Conservation (phyloP, 2,329 filamentous ascomycete species). For the Ilyonectria mors-panacis region DNA sequence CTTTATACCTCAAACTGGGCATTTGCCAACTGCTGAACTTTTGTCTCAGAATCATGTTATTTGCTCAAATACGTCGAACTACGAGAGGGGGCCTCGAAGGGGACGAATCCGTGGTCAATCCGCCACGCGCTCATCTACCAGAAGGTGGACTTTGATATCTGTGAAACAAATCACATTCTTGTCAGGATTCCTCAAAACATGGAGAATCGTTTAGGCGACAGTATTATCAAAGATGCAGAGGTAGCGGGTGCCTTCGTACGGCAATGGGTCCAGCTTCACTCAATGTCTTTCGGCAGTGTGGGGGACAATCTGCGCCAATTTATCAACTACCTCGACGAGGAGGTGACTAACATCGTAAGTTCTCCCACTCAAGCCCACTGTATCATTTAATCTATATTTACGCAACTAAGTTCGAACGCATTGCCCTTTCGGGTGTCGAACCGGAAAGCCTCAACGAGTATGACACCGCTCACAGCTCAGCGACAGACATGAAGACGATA, state of each 20-base stretch:
- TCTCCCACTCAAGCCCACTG: background rate
- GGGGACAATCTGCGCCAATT: constrained; percentile 11
- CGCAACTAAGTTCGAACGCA: constrained; percentile 12
- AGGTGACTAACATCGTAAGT: constrained; percentile 17
- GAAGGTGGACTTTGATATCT: background rate
- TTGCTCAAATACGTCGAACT: constrained; percentile 11
- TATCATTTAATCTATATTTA: background rate
- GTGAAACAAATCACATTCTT: background rate
- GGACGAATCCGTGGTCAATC: constrained; percentile 12
- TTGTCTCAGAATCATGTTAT: constrained; percentile 3
- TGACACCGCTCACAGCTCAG: background rate
- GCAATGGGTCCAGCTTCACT: constrained; percentile 13
- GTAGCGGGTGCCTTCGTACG: background rate
- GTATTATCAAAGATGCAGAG: background rate
- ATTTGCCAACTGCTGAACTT: background rate
- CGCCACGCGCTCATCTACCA: constrained; percentile 22
- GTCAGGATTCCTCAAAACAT: constrained; percentile 11
- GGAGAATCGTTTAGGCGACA: background rate
- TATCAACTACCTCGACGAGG: constrained; percentile 21
- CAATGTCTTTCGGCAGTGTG: constrained; percentile 11
- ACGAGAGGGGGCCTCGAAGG: background rate
- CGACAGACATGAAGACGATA: constrained; percentile 18
- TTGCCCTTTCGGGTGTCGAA: constrained; percentile 3
- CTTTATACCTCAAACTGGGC: background rate
- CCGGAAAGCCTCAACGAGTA: constrained; percentile 7